Base-by-base conservation (phyloP, 306 rosid genomes). In the Senna siamea region DNA sequence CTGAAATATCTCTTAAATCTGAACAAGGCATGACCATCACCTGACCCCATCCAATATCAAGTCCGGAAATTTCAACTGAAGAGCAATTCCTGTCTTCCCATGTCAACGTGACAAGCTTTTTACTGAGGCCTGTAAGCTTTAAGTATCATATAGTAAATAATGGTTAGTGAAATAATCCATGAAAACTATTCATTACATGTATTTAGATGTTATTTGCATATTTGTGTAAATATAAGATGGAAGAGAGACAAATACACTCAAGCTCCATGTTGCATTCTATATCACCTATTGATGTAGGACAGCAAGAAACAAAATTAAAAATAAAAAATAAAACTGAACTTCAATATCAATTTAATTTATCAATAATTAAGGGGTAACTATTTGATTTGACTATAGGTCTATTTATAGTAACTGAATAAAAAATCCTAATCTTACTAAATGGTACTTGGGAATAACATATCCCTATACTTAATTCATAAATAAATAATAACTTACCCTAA, bases 11-110 rank as follows among this genome's bases (percentile, higher is more conserved):
- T 72, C 53, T 63, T 55, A 76, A 61, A 28, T 41, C 38, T 66
- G 13, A 78, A 67, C 40, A 81, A 48, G 50, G 32, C 53, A 70
- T 26, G 51, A 76, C 34, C 40, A 63, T 79, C 81, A 94, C 99
- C 98, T 95, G 99, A 37, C 97, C 99, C 98, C 99, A 95, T 78
- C 99, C 99, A 69, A 95, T 84, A 82, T 95, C 98, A 66, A 95
- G 98, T 75, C 98, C 99, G 6, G 98, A 84, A 74, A 92, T 81
- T 81, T 92, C 99, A 68, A 92, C 98, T 1, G 77, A 64, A 57
- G 96, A 84, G 93, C 92, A 90, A 70, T 80, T 78, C 41, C 1
- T 3, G 76, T 46, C 73, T 79, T 75, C 64, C 99, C 98, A 95
- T 4, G 88, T 83, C 81, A 95, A 85, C 0, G 87, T 86, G 75